Evolutionary conservation across 2,329 filamentous ascomycete species (phyloP), one percentile per base, ranked within the genome.

Genomic region (Huntiella decipiens): DNA sequence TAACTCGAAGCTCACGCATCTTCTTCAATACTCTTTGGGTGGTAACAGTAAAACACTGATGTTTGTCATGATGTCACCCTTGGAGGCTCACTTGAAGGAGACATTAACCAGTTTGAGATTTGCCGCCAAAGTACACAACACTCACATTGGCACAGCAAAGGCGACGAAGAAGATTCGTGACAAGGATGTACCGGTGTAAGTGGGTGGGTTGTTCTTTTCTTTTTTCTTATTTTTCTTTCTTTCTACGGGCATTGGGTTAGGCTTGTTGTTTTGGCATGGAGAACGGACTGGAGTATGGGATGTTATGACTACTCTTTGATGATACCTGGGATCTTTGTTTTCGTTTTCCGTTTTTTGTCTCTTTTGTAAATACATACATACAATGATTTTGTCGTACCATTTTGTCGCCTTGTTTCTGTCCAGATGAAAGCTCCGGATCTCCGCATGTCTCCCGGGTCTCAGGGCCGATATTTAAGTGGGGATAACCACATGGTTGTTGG

Each of bases 1-100:
- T 46, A 96, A 96, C 64, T 94, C 84, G 54, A 96, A 95, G 73
- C 71, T 98, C 53, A 98, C 91, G 6, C 93, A 95, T 57, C 71
- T 98, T 40, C 71, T 98, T 34, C 85, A 96, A 73, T 92, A 91
- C 58, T 94, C 85, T 3, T 68, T 98, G 5, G 88, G 91, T 3
- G 91, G 91, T 12, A 95, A 94, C 61, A 91, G 82, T 54, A 93
- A 95, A 65, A 98, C 91, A 1, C 78, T 98, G 55, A 98, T 98
- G 91, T 94, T 98, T 60, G 85, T 96, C 59, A 96, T 96, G 87
- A 82, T 94, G 47, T 91, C 82, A 54, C 91, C 91, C 32, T 66
- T 96, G 49, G 83, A 92, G 64, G 82, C 78, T 4, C 91, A 96
- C 64, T 67, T 95, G 52, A 82, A 80, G 56, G 91, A 98, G 68